phyloP scores from a whole-genome alignment of 257 asterid genomes.

The Gentiana straminea region DNA sequence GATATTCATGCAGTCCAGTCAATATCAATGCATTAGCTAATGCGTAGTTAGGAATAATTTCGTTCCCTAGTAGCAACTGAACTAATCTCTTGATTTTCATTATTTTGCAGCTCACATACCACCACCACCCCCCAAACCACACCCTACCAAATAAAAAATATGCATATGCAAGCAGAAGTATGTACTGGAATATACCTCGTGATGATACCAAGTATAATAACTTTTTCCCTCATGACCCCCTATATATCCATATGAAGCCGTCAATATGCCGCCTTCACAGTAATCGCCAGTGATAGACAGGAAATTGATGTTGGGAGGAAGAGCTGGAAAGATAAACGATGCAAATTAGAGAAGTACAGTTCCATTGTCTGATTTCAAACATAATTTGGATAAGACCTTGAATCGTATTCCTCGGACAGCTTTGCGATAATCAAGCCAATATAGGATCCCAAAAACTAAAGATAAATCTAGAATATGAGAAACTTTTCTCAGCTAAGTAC shows the following conservation, averaged over 20 bases:
- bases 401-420: neutral
- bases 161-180: no score
- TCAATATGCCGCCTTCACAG: conserved; percentile 72
- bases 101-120: no score
- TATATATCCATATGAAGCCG: conserved; percentile 91
- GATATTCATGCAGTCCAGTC: no score
- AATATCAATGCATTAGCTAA: no score
- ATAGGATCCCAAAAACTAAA: no score
- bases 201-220: conserved; percentile 75
- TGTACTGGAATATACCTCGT: conserved; percentile 39
- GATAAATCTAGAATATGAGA: neutral
- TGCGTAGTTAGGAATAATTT: no score
- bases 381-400: no score
- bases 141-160: no score
- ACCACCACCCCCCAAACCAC: no score
- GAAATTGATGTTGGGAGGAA: conserved; percentile 89
- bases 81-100: no score
- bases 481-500: conserved; percentile 15
- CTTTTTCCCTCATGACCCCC: conserved; percentile 99
- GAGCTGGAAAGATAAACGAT: conserved; percentile 49
- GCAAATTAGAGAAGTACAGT: conserved; percentile 7
- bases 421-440: neutral
- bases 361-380: neutral
- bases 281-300: conserved; percentile 86
- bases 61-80: no score